Evolutionary conservation across 2,329 filamentous ascomycete genomes (phyloP).

Genomic region (Mollisiaceae sp.): DNA sequence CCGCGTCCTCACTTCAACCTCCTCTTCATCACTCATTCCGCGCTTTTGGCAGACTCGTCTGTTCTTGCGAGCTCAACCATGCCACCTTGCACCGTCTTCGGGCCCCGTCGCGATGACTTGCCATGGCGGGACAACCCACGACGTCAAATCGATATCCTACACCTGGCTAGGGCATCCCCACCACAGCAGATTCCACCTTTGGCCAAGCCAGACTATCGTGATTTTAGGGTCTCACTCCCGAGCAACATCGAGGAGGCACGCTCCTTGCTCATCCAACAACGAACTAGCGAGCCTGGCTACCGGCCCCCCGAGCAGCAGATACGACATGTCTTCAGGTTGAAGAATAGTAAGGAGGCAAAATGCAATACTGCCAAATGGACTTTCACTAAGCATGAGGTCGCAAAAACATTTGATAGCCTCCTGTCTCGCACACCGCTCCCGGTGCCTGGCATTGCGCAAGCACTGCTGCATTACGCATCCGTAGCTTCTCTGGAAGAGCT

Average conservation of each 20-base stretch:
- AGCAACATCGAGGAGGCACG: constrained; percentile 9
- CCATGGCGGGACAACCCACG: too few species aligned
- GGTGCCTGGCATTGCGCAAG: constrained; percentile 14
- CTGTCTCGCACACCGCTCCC: constrained; percentile 12
- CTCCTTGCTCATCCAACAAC: constrained; percentile 10
- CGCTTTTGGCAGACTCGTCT: too few species aligned
- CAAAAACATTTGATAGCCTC: constrained; percentile 18
- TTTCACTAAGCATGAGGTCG: constrained; percentile 21
- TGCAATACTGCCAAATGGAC: constrained; percentile 15
- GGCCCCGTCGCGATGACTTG: too few species aligned
- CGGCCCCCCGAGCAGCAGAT: too few species aligned
- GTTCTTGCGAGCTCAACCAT: too few species aligned
- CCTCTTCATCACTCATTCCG: too few species aligned
- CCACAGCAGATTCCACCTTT: constrained; percentile 8
- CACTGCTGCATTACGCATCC: constrained; percentile 12
- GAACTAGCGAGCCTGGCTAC: constrained; percentile 8
- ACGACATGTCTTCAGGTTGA: constrained; percentile 18
- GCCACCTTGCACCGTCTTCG: too few species aligned
- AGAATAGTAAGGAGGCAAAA: constrained; percentile 18
- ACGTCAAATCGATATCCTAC: background rate
- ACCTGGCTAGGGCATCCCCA: constrained; percentile 4
- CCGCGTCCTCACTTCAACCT: background rate
- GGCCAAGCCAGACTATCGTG: background rate
- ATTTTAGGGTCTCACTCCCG: constrained; percentile 3
- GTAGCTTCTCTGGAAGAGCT: constrained; percentile 16